Conservation (phyloP, 257 asterid species). For the Solanum sparsipilum region DNA sequence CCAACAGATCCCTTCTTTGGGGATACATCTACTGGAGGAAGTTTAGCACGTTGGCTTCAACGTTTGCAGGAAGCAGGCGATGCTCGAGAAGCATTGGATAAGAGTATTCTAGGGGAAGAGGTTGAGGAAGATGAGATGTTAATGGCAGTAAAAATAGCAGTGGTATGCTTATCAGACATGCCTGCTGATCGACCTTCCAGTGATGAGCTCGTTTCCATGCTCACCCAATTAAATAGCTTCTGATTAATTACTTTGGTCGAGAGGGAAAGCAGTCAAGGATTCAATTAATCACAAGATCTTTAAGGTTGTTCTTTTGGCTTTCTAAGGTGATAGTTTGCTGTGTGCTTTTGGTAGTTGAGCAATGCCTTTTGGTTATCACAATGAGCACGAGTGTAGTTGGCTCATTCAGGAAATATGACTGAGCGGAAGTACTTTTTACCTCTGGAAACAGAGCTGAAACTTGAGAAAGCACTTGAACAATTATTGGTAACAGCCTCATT, state of each 20-base stretch:
- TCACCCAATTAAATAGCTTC: conserved; percentile 79
- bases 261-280: neutral
- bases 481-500: neutral
- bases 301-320: conserved; percentile 46
- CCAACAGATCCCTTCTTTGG: conserved; percentile 61
- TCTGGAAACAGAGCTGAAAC: neutral
- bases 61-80: conserved; percentile 77
- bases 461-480: neutral
- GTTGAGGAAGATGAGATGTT: conserved; percentile 84
- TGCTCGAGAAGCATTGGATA: conserved; percentile 69
- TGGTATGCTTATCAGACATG: conserved; percentile 71
- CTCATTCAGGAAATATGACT: neutral
- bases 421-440: neutral
- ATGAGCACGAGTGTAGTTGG: neutral
- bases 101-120: conserved; percentile 68
- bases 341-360: neutral
- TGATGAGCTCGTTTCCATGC: conserved; percentile 94
- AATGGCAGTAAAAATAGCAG: conserved; percentile 82
- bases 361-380: neutral
- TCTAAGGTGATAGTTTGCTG: conserved; percentile 24
- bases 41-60: conserved; percentile 78
- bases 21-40: conserved; percentile 49
- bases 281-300: neutral
- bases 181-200: conserved; percentile 94
- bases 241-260: conserved; percentile 9